phyloP scores from a whole-genome alignment of 1,139 yeast species.

The Sporopachydermia cereana region DNA sequence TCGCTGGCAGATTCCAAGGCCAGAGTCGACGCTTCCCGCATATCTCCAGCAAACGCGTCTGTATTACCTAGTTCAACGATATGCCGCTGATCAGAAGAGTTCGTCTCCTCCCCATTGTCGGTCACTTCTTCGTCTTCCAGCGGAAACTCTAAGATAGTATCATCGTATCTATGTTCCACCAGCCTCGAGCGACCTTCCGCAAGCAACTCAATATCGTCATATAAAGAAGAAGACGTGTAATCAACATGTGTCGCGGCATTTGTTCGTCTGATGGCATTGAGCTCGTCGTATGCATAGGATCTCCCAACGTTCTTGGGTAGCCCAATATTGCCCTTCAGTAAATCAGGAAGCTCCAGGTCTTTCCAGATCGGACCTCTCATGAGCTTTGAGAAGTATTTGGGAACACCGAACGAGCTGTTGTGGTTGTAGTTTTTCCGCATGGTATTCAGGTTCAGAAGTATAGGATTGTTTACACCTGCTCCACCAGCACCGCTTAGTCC shows the following conservation, averaged over 20 bases:
- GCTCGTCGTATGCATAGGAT: not conserved
- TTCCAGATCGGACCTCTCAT: conserved; percentile 5
- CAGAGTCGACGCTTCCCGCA: no score
- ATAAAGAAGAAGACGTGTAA: not conserved
- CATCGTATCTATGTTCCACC: not conserved
- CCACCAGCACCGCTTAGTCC: not conserved
- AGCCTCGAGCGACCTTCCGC: not conserved
- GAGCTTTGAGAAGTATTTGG: conserved; percentile 2
- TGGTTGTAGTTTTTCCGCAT: conserved; percentile 6
- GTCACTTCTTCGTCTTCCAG: not conserved
- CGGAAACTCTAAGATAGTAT: not conserved
- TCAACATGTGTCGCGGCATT: not conserved
- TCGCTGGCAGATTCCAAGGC: no score
- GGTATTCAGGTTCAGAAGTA: not conserved
- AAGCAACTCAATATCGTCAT: not conserved
- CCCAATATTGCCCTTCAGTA: not conserved
- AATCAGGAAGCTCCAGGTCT: not conserved
- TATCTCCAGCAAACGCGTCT: no score
- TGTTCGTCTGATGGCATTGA: not conserved
- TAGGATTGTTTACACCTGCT: conserved; percentile 4
- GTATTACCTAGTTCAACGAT: no score
- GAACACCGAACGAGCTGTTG: conserved; percentile 1
- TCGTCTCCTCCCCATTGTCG: no score
- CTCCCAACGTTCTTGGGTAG: conserved; percentile 3
- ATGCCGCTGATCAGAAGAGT: no score